Percentiles rank a stretch among this genome's conserved stretches.
These are phyloP conservation scores for Pholiota molesta DNA, from an alignment of 768 basidiomycete species.

Conservation along the genomic window DNA sequence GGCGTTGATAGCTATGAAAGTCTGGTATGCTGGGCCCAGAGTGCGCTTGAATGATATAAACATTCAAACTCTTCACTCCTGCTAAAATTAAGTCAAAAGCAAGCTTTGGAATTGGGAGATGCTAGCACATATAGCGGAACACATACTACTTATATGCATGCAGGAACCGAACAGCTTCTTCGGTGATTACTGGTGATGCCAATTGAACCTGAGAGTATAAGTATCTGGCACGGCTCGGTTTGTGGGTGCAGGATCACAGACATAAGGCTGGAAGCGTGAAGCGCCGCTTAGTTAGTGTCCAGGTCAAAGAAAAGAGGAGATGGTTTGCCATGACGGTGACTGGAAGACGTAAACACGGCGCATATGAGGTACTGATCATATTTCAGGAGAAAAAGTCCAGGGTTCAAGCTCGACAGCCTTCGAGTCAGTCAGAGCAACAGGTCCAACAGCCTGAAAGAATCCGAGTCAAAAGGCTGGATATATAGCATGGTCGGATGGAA, in stretches of 20 bases:
- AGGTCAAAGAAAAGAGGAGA: too few relatives aligned
- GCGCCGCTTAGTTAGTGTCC: too few relatives aligned
- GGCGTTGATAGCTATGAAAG: neutral
- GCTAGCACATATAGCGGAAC: neutral
- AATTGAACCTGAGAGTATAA: neutral
- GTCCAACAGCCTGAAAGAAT: neutral
- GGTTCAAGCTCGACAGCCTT: neutral
- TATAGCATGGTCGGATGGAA: neutral
- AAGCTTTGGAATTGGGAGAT: neutral
- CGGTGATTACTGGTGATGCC: neutral
- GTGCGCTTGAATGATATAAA: neutral
- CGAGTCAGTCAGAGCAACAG: neutral
- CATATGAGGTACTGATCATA: neutral
- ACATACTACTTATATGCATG: neutral
- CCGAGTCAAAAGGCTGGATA: too few relatives aligned
- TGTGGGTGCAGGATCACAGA: neutral
- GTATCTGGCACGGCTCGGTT: neutral
- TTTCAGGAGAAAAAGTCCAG: neutral
- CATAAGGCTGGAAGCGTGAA: neutral
- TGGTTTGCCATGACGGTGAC: neutral
- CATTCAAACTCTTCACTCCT: neutral
- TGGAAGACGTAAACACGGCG: neutral
- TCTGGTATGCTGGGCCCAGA: neutral
- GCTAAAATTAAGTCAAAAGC: neutral
- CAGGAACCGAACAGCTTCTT: neutral